A percentile compares a stretch with the other conserved stretches of the same genome.
Conservation (phyloP, 495 filamentous ascomycete species). For the Ascobolus immersus region DNA sequence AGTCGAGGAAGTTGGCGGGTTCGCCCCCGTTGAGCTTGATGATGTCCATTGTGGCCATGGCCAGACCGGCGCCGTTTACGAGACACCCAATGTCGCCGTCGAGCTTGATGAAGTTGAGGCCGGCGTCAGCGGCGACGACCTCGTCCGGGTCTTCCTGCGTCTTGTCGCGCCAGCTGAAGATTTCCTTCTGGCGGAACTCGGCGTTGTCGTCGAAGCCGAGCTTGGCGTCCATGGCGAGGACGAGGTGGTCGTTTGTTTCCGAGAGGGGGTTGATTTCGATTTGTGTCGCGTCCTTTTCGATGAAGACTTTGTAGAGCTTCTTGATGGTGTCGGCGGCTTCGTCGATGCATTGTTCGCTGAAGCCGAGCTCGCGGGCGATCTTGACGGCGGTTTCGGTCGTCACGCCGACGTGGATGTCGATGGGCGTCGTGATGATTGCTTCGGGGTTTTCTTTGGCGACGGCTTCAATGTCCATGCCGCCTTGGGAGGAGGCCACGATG, state of each 20-base stretch:
- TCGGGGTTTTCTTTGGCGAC: slow-evolving; percentile 95
- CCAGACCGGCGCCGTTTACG: slow-evolving; percentile 94
- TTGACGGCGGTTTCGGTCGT: slow-evolving; percentile 80
- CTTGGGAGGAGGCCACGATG: slow-evolving; percentile 90
- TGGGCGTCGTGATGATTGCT: slow-evolving; percentile 73
- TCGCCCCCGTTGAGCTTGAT: slow-evolving; percentile 96
- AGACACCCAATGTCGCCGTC: slow-evolving; percentile 97
- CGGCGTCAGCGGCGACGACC: slow-evolving; percentile 72
- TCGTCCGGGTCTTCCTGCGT: slow-evolving; percentile 93
- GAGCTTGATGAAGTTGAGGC: slow-evolving; percentile 98
- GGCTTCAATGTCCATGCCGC: slow-evolving; percentile 95
- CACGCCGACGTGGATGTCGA: slow-evolving; percentile 84
- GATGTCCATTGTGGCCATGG: slow-evolving; percentile 99
- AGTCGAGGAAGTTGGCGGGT: slow-evolving; percentile 96
- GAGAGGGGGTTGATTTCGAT: slow-evolving; percentile 98
- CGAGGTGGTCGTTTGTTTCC: slow-evolving; percentile 90
- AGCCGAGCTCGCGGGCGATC: slow-evolving; percentile 80
- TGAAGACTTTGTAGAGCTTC: slow-evolving; percentile 95
- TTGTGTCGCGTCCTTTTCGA: slow-evolving; percentile 93
- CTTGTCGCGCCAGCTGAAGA: slow-evolving; percentile 79
- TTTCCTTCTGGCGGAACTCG: slow-evolving; percentile 87
- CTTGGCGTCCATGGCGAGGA: slow-evolving; percentile 97
- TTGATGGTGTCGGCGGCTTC: slow-evolving; percentile 87
- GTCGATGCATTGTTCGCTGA: slow-evolving; percentile 86
- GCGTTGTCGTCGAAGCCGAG: slow-evolving; percentile 95